Evolutionary conservation across 1,139 yeast genomes (phyloP).

Genomic region (Saccharomyces hybrid): DNA sequence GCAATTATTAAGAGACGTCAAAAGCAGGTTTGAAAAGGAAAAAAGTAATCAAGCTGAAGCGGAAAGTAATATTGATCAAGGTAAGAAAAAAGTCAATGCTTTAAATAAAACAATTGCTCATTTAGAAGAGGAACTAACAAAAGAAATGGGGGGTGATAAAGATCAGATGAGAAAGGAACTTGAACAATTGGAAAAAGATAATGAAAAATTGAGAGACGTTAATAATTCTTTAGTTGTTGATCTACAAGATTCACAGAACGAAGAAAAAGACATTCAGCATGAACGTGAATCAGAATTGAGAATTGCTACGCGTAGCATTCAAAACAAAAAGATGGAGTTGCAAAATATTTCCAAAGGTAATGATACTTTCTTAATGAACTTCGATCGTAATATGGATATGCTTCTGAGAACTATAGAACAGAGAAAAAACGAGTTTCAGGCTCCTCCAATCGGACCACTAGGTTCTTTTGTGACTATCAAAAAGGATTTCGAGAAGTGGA

Average conservation of each 20-base stretch:
- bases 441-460: constrained; percentile 74
- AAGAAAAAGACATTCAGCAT: constrained; percentile 11
- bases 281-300: constrained; percentile 13
- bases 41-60: constrained; percentile 27
- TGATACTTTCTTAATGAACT: constrained; percentile 34
- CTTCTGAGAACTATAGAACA: constrained; percentile 40
- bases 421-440: constrained; percentile 34
- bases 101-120: constrained; percentile 39
- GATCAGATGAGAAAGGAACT: constrained; percentile 20
- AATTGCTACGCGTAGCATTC: constrained; percentile 10
- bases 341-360: constrained; percentile 16
- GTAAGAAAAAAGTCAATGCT: constrained; percentile 29
- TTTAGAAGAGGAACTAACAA: constrained; percentile 29
- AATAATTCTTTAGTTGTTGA: constrained; percentile 4
- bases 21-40: constrained; percentile 17
- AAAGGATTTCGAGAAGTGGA: constrained; percentile 49
- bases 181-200: constrained; percentile 10
- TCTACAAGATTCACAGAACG: constrained; percentile 13
- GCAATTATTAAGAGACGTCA: constrained; percentile 19
- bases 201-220: constrained; percentile 10
- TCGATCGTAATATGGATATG: constrained; percentile 40
- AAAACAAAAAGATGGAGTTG: constrained; percentile 14
- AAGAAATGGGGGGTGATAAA: constrained; percentile 29
- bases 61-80: constrained; percentile 28
- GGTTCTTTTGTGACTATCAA: constrained; percentile 59